Percentiles rank a stretch among this genome's conserved stretches.
phyloP scores from a whole-genome alignment of 495 filamentous ascomycete genomes.

The Neurospora sp. region DNA sequence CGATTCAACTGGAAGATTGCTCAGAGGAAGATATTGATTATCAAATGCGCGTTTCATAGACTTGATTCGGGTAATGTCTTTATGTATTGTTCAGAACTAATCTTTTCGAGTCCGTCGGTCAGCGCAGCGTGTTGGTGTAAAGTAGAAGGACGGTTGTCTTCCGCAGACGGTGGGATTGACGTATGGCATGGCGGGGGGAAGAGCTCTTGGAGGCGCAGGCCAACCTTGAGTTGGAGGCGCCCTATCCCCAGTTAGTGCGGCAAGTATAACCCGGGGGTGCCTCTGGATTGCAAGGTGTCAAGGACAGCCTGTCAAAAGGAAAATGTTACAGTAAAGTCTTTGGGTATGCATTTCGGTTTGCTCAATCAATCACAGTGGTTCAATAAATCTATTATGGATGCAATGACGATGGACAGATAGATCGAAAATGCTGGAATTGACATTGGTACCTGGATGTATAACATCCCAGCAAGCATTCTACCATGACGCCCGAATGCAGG shows the following conservation, averaged over 20 bases:
- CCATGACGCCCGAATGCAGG: neutral
- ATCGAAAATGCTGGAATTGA: neutral
- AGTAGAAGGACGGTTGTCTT: neutral
- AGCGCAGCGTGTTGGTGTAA: neutral
- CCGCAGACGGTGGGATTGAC: conserved; percentile 6
- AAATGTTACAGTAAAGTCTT: neutral
- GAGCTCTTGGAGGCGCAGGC: neutral
- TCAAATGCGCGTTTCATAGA: neutral
- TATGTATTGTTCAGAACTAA: neutral
- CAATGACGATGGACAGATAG: neutral
- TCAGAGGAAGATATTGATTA: neutral
- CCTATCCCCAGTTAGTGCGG: neutral
- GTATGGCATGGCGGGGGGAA: conserved; percentile 11
- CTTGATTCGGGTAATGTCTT: neutral
- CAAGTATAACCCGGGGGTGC: neutral
- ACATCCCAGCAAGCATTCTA: neutral
- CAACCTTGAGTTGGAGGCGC: neutral
- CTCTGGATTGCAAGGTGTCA: neutral
- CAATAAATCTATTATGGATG: neutral
- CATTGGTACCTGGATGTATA: neutral
- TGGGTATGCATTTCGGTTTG: neutral
- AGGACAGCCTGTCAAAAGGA: neutral
- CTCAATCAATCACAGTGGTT: neutral
- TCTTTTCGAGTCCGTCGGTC: neutral
- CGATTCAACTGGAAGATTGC: neutral